These are phyloP conservation scores for Neonectria sp. DNA, from an alignment of 2,329 filamentous ascomycete genomes.

Conservation along the genomic window DNA sequence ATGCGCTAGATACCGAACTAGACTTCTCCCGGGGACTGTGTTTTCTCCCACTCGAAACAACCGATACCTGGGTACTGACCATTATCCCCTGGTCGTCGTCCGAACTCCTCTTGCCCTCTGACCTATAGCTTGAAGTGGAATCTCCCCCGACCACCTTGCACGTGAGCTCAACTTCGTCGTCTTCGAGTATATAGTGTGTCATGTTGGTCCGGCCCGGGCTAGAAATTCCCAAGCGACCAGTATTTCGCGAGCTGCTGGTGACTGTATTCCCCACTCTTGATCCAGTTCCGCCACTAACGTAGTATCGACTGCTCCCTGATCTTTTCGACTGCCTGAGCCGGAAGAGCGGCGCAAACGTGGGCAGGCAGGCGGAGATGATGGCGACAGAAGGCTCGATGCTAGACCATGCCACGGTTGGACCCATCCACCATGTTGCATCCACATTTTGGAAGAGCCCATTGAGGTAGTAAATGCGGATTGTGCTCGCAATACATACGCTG, in stretches of 20 bases:
- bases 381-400: slow-evolving; percentile 33
- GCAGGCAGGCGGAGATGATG: slow-evolving; percentile 35
- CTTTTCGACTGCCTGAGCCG: slow-evolving; percentile 13
- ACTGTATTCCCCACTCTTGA: neutral
- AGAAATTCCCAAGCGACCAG: slow-evolving; percentile 9
- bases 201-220: neutral
- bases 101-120: slow-evolving; percentile 6
- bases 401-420: slow-evolving; percentile 27
- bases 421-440: slow-evolving; percentile 32
- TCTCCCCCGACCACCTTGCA: slow-evolving; percentile 19
- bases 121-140: neutral
- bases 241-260: neutral
- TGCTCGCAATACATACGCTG: slow-evolving; percentile 34
- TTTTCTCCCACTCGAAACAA: neutral
- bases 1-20: neutral
- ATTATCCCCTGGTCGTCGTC: slow-evolving; percentile 10
- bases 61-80: slow-evolving; percentile 6
- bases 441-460: slow-evolving; percentile 18
- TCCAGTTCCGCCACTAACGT: neutral
- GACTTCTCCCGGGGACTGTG: neutral
- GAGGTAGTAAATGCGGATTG: slow-evolving; percentile 32
- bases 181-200: slow-evolving; percentile 10
- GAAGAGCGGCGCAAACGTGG: slow-evolving; percentile 34
- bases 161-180: slow-evolving; percentile 29
- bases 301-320: slow-evolving; percentile 4